Conservation (phyloP, 2,329 filamentous ascomycete species). For the Monosporascus ibericus region DNA sequence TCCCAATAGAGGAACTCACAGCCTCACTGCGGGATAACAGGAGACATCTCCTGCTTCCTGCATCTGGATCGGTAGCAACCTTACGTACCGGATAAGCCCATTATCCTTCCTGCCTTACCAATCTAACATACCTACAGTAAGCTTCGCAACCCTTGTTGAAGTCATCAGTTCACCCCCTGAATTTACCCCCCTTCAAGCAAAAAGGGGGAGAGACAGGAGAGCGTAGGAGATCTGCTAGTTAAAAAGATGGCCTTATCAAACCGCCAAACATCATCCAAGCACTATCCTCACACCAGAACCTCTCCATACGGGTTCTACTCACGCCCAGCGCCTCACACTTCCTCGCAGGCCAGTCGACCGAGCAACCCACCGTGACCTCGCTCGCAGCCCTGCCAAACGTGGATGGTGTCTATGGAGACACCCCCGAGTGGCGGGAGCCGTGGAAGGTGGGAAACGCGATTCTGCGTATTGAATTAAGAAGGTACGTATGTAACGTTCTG, state of each 20-base stretch:
- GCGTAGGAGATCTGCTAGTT: constrained; percentile 14
- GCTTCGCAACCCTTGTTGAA: too few species aligned
- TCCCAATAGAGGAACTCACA: constrained; percentile 14
- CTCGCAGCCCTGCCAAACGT: constrained; percentile 62
- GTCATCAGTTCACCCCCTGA: background rate
- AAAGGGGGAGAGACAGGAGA: too few species aligned
- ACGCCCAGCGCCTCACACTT: constrained; percentile 70
- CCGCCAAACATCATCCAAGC: constrained; percentile 59
- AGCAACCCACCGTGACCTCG: constrained; percentile 64
- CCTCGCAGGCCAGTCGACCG: constrained; percentile 65
- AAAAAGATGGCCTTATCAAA: constrained; percentile 71
- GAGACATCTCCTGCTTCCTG: constrained; percentile 58
- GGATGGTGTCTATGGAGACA: constrained; percentile 74
- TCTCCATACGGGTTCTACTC: constrained; percentile 82
- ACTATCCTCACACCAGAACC: constrained; percentile 39
- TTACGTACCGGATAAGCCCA: constrained; percentile 51
- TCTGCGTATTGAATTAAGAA: constrained; percentile 81
- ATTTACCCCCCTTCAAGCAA: background rate
- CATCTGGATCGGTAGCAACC: constrained; percentile 59
- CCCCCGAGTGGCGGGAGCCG: constrained; percentile 75
- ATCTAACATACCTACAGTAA: background rate
- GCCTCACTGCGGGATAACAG: constrained; percentile 40
- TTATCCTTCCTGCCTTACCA: constrained; percentile 23
- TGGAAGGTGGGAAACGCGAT: constrained; percentile 79
- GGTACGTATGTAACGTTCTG: constrained; percentile 29